Percentiles rank a stretch among this genome's conserved stretches.
Conservation (phyloP, 805 yeast species). For the Priceomyces medius region DNA sequence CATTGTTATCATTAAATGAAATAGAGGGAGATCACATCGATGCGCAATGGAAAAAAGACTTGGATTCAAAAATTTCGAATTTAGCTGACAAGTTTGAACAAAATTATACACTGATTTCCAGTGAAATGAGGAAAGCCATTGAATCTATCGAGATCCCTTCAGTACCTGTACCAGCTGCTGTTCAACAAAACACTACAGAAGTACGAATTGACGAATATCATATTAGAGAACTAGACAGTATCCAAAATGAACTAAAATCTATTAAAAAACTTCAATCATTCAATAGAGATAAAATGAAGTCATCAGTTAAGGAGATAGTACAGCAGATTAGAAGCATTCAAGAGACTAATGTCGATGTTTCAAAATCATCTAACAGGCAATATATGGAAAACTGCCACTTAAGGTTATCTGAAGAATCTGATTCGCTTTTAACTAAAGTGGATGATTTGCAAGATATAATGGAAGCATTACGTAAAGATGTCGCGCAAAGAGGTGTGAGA, state of each 20-base stretch:
- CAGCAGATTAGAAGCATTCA: constrained; percentile 53
- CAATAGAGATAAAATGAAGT: constrained; percentile 42
- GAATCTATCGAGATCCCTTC: constrained; percentile 19
- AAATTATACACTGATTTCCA: constrained; percentile 12
- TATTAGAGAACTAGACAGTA: constrained; percentile 35
- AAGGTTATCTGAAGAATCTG: constrained; percentile 75
- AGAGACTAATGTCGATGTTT: constrained; percentile 39
- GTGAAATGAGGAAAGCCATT: constrained; percentile 19
- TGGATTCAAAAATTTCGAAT: constrained; percentile 19
- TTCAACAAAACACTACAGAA: constrained; percentile 1
- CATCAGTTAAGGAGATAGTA: constrained; percentile 43
- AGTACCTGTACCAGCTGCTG: constrained; percentile 4
- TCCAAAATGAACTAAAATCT: constrained; percentile 59
- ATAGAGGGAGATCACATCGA: constrained; percentile 16
- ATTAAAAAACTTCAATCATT: constrained; percentile 55
- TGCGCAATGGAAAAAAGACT: constrained; percentile 20
- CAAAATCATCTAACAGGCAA: constrained; percentile 40
- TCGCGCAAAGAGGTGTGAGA: constrained; percentile 84
- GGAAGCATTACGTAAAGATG: constrained; percentile 86
- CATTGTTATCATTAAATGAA: constrained; percentile 59
- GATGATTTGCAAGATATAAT: constrained; percentile 91
- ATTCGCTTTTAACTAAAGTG: constrained; percentile 67
- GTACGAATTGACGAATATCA: constrained; percentile 2
- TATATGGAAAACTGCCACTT: constrained; percentile 78
- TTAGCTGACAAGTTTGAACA: constrained; percentile 18